Evolutionary conservation across 1,284 basidiomycete genomes (phyloP).

Genomic region (Fistulinella cinereoalba): DNA sequence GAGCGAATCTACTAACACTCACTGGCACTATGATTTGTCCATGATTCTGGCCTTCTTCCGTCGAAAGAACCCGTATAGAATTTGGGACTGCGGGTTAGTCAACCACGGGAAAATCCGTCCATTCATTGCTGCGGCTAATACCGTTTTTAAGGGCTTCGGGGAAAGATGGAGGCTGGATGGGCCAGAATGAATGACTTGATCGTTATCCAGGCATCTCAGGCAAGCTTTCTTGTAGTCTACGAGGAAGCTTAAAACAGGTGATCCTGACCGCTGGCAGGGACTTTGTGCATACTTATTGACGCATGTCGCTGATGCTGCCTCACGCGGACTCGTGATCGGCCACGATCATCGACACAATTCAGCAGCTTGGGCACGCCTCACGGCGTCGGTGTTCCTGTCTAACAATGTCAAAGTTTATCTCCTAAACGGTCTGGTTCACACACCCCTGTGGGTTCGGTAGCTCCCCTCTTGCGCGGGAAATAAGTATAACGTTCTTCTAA

Average conservation of each 20-base stretch:
- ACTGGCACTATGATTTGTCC: background rate
- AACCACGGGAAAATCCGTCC: background rate
- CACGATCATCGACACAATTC: constrained; percentile 82
- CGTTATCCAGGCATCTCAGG: constrained; percentile 81
- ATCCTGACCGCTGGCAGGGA: constrained; percentile 46
- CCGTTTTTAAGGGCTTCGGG: constrained; percentile 60
- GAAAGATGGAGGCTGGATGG: constrained; percentile 83
- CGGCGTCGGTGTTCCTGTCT: constrained; percentile 65
- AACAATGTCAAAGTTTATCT: constrained; percentile 68
- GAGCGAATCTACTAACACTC: background rate
- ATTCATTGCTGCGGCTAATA: background rate
- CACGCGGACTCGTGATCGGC: constrained; percentile 73
- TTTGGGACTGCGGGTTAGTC: constrained; percentile 80
- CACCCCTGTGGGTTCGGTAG: constrained; percentile 66
- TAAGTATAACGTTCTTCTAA: constrained; percentile 25
- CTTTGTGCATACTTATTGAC: constrained; percentile 67
- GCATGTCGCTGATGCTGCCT: constrained; percentile 49
- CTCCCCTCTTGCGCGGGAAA: background rate
- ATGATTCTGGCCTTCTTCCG: too few relatives aligned
- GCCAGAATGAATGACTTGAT: constrained; percentile 84
- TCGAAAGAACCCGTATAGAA: constrained; percentile 62
- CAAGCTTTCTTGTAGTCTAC: constrained; percentile 20
- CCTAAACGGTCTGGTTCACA: constrained; percentile 70
- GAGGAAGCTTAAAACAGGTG: background rate
- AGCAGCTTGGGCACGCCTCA: constrained; percentile 69